phyloP scores from a whole-genome alignment of 2,329 filamentous ascomycete genomes.

The Paraphaeosphaeria sporulosa region DNA sequence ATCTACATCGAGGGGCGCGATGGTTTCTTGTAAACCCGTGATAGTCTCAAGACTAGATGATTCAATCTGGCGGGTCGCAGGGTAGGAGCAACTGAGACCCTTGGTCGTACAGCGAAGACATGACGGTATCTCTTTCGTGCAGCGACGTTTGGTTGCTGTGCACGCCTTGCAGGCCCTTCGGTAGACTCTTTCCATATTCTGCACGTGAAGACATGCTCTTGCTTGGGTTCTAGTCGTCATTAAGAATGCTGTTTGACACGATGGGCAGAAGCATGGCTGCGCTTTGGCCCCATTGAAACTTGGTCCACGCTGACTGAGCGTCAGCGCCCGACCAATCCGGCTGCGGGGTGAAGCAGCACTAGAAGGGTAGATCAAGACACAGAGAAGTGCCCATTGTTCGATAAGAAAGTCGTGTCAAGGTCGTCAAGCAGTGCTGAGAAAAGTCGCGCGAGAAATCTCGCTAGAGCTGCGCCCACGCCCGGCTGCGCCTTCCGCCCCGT shows the following conservation, averaged over 20 bases:
- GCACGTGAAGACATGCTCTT: too few species aligned
- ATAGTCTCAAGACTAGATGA: background rate
- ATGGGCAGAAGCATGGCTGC: too few species aligned
- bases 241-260: too few species aligned
- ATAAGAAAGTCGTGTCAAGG: too few species aligned
- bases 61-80: background rate
- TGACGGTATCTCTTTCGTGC: slow-evolving; percentile 1
- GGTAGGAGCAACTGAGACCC: background rate
- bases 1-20: background rate
- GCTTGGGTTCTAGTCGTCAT: too few species aligned
- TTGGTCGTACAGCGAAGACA: background rate
- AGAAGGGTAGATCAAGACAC: too few species aligned
- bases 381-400: too few species aligned
- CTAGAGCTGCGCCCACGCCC: background rate
- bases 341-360: too few species aligned
- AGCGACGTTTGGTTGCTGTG: slow-evolving; percentile 3
- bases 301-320: too few species aligned
- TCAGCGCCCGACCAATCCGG: too few species aligned
- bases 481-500: background rate
- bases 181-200: background rate
- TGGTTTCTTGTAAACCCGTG: background rate
- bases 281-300: too few species aligned
- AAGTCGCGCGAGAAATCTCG: background rate
- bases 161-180: slow-evolving; percentile 3
- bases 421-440: background rate